Evolutionary conservation across 805 yeast species (phyloP), one percentile per base, ranked within the genome.

Genomic region (Teunomyces gatunensis): DNA sequence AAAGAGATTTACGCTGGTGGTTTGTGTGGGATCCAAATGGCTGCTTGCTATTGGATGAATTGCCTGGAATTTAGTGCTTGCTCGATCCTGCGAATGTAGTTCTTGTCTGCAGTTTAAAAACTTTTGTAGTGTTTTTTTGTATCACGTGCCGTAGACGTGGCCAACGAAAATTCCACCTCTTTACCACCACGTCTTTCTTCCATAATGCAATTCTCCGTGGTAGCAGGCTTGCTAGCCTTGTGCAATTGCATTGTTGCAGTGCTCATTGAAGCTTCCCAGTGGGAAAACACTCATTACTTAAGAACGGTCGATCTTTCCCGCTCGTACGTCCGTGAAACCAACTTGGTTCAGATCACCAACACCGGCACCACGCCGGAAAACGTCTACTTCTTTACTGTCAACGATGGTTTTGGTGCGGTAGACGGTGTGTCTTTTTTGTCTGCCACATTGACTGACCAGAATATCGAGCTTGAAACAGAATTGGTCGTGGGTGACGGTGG

Each of bases 221-320:
- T 39, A 15, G 43, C 43, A 27, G 34, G 34, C 33, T 27, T 39
- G 43, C 33, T 39, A 27, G 43, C 29, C 40, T 11, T 37, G 28
- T 37, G 40, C 40, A 37, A 37, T 37, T 37, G 40, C 40, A 37
- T 37, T 37, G 40, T n/a, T 10, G 40, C 40, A n/a, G 40, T 37
- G 40, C 28, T 11, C 20, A 37, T 37, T 3, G 40, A 37, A 6
- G 25, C 40, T 23, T 3, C 40, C 9, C n/a, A 17, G 4, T 82
- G 86, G 83, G 83, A 78, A 57, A 89, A 89, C 64, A 58, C 68
- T 28, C 75, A 80, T 27, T 75, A 79, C 53, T 62, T 68, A 11
- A 81, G 88, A 54, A 63, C 75, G 6, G 58, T 89, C 32, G 96
- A 89, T 57, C 75, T 90, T 43, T 60, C 78, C 27, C 80, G 79